These are phyloP conservation scores for Crithidia mellificae DNA, from an alignment of 208 protist genomes.

Conservation along the genomic window DNA sequence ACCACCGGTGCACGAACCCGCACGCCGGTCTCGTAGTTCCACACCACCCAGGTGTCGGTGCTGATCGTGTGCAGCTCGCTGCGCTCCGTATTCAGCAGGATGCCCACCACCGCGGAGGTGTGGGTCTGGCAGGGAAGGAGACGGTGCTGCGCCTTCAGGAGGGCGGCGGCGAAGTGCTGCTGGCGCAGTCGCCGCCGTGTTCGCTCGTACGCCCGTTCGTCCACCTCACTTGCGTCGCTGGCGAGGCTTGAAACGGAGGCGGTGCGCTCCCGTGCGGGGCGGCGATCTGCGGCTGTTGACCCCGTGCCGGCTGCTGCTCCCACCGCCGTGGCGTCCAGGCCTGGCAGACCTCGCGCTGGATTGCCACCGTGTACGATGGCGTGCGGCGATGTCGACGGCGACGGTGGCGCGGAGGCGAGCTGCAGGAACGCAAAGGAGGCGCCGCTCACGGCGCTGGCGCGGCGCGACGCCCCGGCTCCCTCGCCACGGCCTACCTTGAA, in stretches of 20 bases:
- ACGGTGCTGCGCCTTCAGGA: slow-evolving; percentile 31
- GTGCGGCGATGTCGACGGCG: background rate
- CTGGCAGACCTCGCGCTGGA: no score
- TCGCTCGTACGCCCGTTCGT: background rate
- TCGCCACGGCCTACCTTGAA: background rate
- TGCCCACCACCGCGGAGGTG: slow-evolving; percentile 42
- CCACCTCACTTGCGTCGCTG: slow-evolving; percentile 8
- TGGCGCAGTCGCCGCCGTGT: slow-evolving; percentile 12
- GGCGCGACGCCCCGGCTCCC: background rate
- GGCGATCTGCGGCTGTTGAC: background rate
- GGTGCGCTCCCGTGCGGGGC: background rate
- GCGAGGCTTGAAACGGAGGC: background rate
- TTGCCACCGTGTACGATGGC: background rate
- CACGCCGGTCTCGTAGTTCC: slow-evolving; percentile 53
- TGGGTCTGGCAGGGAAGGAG: slow-evolving; percentile 50
- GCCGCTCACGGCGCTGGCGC: background rate
- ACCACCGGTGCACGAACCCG: slow-evolving; percentile 42
- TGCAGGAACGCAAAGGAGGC: background rate
- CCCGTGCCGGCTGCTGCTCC: no score
- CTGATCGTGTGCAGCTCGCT: slow-evolving; percentile 73
- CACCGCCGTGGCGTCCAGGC: no score
- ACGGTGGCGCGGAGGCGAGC: background rate
- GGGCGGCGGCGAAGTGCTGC: slow-evolving; percentile 6
- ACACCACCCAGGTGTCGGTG: slow-evolving; percentile 61
- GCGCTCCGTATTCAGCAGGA: slow-evolving; percentile 36